Percentiles rank a stretch among this genome's conserved stretches.
Evolutionary conservation across 129 eudicot genomes (phyloP).

Genomic region (Chrysanthemum makinoi): DNA sequence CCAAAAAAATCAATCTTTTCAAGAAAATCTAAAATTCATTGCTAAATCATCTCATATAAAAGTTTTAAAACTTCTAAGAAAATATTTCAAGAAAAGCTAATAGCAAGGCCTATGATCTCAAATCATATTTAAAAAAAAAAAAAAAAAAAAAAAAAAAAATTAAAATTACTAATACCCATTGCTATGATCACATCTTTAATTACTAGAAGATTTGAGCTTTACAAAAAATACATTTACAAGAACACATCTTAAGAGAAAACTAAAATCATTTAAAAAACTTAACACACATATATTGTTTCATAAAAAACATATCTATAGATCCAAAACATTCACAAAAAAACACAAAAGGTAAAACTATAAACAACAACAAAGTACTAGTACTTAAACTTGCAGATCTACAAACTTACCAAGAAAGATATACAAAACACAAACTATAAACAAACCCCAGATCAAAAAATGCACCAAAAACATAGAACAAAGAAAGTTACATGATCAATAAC

Average conservation of each 20-base stretch:
- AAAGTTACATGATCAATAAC: slow-evolving; percentile 19
- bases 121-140: background rate
- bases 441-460: slow-evolving; percentile 39
- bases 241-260: background rate
- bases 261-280: slow-evolving; percentile 6
- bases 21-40: slow-evolving; percentile 12
- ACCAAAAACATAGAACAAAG: slow-evolving; percentile 28
- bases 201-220: background rate
- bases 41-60: too few relatives aligned
- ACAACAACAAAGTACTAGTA: slow-evolving; percentile 9
- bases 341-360: slow-evolving; percentile 3
- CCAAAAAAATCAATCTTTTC: slow-evolving; percentile 9
- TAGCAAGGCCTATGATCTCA: slow-evolving; percentile 16
- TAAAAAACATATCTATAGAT: slow-evolving; percentile 19
- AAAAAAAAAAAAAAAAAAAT: background rate
- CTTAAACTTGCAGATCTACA: slow-evolving; percentile 28
- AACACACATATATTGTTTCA: slow-evolving; percentile 15
- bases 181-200: background rate
- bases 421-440: slow-evolving; percentile 11
- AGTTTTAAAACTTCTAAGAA: too few relatives aligned
- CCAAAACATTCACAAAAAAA: slow-evolving; percentile 20
- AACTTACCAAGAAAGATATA: slow-evolving; percentile 31
- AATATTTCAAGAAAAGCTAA: background rate
- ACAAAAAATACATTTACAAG: background rate
- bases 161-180: background rate